These are phyloP conservation scores for Dictyostelium purpureum DNA, from an alignment of 78 protist species.

Conservation along the genomic window DNA sequence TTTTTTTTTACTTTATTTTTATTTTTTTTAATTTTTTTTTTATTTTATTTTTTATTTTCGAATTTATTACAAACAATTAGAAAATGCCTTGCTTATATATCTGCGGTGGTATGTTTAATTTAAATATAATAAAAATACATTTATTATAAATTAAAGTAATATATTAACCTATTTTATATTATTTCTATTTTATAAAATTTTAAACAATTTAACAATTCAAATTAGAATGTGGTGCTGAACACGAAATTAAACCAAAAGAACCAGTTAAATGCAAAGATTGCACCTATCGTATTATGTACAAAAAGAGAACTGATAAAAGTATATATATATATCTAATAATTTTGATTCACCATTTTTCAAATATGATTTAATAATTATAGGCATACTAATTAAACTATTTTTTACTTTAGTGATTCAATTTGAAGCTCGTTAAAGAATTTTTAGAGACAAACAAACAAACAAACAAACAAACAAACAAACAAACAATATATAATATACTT, in stretches of 20 bases:
- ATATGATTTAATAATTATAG: neutral
- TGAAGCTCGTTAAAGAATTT: conserved; percentile 63
- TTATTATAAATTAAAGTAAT: neutral
- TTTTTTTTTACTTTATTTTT: neutral
- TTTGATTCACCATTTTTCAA: neutral
- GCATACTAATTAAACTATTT: neutral
- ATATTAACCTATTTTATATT: neutral
- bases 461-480: no score
- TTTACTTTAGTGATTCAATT: conserved; percentile 61
- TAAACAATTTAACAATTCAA: neutral
- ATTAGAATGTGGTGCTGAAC: conserved; percentile 66
- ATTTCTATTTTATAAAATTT: neutral
- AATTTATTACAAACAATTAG: neutral
- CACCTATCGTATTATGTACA: conserved; percentile 74
- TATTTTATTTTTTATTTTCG: neutral
- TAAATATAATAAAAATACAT: neutral
- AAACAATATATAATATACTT: no score
- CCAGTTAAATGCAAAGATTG: conserved; percentile 74
- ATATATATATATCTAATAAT: neutral
- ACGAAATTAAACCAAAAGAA: conserved; percentile 72
- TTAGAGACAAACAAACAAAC: no score
- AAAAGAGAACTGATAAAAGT: conserved; percentile 78
- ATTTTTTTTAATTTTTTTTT: neutral
- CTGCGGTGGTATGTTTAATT: conserved; percentile 58
- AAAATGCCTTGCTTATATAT: conserved; percentile 77